Conservation (phyloP, 139 green algal species). For the Coelastrella sp. region DNA sequence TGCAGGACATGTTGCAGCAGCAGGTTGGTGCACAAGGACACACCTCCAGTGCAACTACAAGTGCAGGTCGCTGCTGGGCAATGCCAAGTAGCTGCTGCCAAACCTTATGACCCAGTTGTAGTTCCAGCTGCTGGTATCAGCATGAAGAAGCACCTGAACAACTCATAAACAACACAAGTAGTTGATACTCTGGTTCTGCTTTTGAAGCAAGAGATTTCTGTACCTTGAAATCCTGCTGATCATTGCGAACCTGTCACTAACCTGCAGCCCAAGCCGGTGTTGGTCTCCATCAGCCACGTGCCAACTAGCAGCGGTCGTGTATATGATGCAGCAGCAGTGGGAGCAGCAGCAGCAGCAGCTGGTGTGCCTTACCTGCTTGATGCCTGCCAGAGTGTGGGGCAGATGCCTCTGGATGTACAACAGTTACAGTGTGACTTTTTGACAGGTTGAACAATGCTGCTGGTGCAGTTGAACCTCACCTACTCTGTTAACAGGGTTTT, state of each 20-base stretch:
- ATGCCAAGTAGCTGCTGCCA: not conserved
- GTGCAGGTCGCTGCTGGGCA: not conserved
- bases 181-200: not conserved
- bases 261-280: slow-evolving; percentile 31
- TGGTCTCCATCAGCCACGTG: slow-evolving; percentile 75
- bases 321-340: slow-evolving; percentile 37
- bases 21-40: no score
- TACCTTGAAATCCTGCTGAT: not conserved
- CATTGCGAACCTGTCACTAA: not conserved
- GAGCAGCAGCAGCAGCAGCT: slow-evolving; percentile 28
- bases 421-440: slow-evolving; percentile 73
- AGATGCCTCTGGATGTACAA: slow-evolving; percentile 75
- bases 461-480: no score
- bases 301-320: slow-evolving; percentile 68
- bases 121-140: no score
- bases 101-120: no score
- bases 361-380: slow-evolving; percentile 78
- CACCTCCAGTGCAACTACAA: no score
- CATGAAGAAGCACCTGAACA: no score
- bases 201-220: not conserved
- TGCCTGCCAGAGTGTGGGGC: slow-evolving; percentile 78
- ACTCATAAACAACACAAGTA: no score
- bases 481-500: no score
- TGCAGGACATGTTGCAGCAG: slow-evolving; percentile 49
- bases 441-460: slow-evolving; percentile 6